Conservation (phyloP, 805 yeast genomes). For the Sungouiozyma intestinalis region DNA sequence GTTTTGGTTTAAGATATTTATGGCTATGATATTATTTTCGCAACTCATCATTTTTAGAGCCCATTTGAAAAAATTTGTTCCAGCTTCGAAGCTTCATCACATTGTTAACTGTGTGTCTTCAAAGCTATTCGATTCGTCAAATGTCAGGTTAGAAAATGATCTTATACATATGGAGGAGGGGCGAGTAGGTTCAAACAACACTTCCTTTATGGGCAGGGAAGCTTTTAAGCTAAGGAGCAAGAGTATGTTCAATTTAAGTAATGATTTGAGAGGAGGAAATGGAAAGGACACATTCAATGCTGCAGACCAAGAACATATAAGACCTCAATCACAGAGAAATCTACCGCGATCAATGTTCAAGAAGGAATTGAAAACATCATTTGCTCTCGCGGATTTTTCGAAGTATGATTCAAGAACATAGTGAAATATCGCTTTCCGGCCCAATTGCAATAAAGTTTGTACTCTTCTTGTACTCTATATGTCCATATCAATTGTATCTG, state of each 20-base stretch:
- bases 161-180: slow-evolving; percentile 6
- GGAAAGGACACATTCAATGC: slow-evolving; percentile 14
- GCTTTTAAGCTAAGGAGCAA: slow-evolving; percentile 17
- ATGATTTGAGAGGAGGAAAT: neutral
- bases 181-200: neutral
- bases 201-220: neutral
- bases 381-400: slow-evolving; percentile 22
- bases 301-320: neutral
- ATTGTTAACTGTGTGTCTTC: neutral
- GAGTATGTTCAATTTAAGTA: slow-evolving; percentile 20
- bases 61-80: neutral
- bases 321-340: slow-evolving; percentile 4
- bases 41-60: neutral
- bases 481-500: no score
- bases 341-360: slow-evolving; percentile 4
- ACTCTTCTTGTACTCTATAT: neutral
- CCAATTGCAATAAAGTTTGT: neutral
- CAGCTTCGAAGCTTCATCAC: neutral
- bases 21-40: no score
- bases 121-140: neutral
- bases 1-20: neutral
- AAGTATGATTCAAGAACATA: slow-evolving; percentile 12
- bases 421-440: neutral
- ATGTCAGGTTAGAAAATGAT: neutral
- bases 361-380: slow-evolving; percentile 3